Base-by-base conservation (phyloP, 2,329 filamentous ascomycete species). In the Acrocalymma vagum region DNA sequence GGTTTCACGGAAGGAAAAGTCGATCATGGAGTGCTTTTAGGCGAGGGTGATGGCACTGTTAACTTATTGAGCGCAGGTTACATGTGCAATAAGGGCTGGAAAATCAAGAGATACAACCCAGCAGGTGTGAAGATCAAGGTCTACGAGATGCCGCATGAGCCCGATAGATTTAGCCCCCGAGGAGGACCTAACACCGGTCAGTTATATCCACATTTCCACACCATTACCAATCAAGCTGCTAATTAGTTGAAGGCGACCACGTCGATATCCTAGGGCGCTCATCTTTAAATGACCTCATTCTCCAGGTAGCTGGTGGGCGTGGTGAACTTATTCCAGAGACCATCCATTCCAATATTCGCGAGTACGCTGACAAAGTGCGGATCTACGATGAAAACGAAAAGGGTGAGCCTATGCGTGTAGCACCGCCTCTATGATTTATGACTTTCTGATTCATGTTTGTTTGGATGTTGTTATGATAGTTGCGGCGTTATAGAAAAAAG, bases 21-120 rank as follows among this genome's bases (percentile, higher is more conserved):
- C 4, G 92, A 99, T 64, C 94, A 88, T 53, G 94, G 94, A 16
- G 90, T 99, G n/a, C 79, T 95, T 22, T 87, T 96, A 79, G 93
- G 93, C 24, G 94, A 97, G 69, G 94, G 94, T 4, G 94, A 99
- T 58, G 94, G 94, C 1, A 99, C 94, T 0, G 94, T 99, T 27
- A 95, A 92, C 52, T 72, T 99, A n/a, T 73, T 99, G 9, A 95
- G 88, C 56, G 84, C 85, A 1, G 94, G 93, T 2, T 99, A 97
- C 68, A 97, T 99, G 94, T 99, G 94, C 69, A 87, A 90, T 56
- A 90, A 87, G 59, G 94, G 94, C 3, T 99, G 94, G 94, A 85
- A 86, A 42, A 88, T 96, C 70, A 91, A 90, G 70, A 82, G 94
- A 23, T 99, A 95, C 68, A 99, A 99, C 61, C 94, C 94, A 0